Base-by-base conservation (phyloP, 2,329 filamentous ascomycete genomes). In the Botryotinia narcissicola region DNA sequence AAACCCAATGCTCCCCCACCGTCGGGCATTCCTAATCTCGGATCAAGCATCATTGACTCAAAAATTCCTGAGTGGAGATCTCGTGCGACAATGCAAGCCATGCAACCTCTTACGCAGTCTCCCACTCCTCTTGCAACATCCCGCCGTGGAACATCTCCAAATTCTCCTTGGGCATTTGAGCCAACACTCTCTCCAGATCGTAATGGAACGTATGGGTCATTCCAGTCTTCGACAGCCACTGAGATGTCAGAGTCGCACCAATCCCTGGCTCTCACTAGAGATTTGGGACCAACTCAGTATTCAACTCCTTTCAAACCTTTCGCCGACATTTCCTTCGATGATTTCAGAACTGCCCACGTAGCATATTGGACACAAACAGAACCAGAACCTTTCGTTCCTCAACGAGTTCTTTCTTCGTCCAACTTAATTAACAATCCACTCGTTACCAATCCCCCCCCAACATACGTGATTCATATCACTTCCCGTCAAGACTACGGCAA, bases 401-500 rank as follows among this genome's bases (percentile, higher is more conserved):
- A 61, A 29, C 74, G 74, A 18, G 60, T 77, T 29, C 75, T 78
- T 32, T 76, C 76, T 6, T 67, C 61, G 6, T 77, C 77, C 46
- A 74, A 74, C 20, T 71, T 78, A 12, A 64, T 73, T 44, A 76
- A 78, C 37, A 80, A 79, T 48, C 77, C 78, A 5, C 71, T 79
- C 29, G 77, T 70, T 6, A 51, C 73, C 0, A 60, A 73, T 29
- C 70, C 70, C 10, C 70, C 60, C 25, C 76, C 75, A 40, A 75
- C 76, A 14, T 80, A 78, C 64, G 76, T 76, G 32, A 78, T 79
- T 42, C 77, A 79, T 51, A 59, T 80, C n/a, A 77, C 75, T 5
- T 75, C 76, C 20, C 75, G 78, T 35, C 72, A 75, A 37, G 78
- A 80, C 62, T 79, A 76, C 48, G 78, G 78, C 5, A 76, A 74